Conservation (phyloP, 2,329 filamentous ascomycete species). For the Metarhizium humberi region DNA sequence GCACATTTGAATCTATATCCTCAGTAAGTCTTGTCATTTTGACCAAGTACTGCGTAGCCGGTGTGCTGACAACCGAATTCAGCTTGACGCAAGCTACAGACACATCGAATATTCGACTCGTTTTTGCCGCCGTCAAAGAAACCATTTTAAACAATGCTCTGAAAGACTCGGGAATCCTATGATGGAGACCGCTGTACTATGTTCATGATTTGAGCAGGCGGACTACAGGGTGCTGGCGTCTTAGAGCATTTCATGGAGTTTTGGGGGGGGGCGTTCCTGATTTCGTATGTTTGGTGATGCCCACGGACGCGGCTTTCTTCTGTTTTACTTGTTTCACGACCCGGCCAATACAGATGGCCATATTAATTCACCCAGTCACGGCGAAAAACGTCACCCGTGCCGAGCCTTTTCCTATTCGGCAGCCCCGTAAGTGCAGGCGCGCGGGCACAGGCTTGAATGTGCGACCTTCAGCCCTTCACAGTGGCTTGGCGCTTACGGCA, state of each 20-base stretch:
- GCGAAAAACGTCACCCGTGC: neutral
- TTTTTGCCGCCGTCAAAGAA: conserved; percentile 97
- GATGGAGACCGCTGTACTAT: conserved; percentile 22
- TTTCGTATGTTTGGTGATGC: neutral
- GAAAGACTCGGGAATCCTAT: conserved; percentile 95
- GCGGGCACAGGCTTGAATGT: neutral
- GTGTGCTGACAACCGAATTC: conserved; percentile 1
- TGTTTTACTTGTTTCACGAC: neutral
- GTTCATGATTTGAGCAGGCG: conserved; percentile 10
- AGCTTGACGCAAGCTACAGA: conserved; percentile 98
- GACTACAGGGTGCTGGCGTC: conserved; percentile 11
- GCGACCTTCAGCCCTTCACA: neutral
- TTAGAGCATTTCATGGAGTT: conserved; percentile 12
- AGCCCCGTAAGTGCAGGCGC: neutral
- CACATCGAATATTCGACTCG: conserved; percentile 93
- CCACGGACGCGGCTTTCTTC: neutral
- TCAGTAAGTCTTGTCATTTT: conserved; percentile 58
- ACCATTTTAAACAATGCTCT: conserved; percentile 97
- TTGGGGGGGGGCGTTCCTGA: neutral
- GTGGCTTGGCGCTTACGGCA: neutral
- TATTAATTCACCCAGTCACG: neutral
- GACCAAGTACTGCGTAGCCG: neutral
- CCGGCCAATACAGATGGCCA: neutral
- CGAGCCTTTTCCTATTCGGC: neutral
- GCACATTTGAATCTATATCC: conserved; percentile 95